Percentiles rank a stretch among this genome's conserved stretches.
These are phyloP conservation scores for Amanita pseudoporphyria DNA, from an alignment of 768 basidiomycete species.

Conservation along the genomic window DNA sequence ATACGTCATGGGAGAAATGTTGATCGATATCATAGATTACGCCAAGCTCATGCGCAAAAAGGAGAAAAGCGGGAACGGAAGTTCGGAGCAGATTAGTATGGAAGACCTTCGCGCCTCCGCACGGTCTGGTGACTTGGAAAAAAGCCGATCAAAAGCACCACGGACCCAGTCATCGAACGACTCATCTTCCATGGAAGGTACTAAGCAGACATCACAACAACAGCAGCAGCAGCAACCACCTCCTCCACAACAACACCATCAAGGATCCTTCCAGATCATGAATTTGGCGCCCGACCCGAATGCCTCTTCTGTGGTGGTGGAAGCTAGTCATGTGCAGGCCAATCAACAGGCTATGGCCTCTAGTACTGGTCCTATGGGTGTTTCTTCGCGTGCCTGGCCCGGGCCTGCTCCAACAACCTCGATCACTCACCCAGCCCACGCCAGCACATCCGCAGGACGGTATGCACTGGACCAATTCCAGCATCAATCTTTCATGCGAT, in stretches of 20 bases:
- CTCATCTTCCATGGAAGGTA: slow-evolving; percentile 21
- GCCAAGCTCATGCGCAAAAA: slow-evolving; percentile 77
- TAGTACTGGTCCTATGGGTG: background rate
- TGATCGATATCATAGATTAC: slow-evolving; percentile 42
- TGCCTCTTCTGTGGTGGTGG: slow-evolving; percentile 8
- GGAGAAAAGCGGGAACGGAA: slow-evolving; percentile 56
- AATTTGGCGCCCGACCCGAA: slow-evolving; percentile 22
- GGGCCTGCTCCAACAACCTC: slow-evolving; percentile 2
- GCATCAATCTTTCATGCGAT: slow-evolving; percentile 39
- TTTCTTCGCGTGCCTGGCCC: slow-evolving; percentile 12
- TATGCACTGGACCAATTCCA: slow-evolving; percentile 23
- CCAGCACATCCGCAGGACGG: slow-evolving; percentile 14
- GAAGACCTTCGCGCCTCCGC: slow-evolving; percentile 69
- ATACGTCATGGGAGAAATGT: background rate
- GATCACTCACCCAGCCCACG: background rate
- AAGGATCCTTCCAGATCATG: slow-evolving; percentile 48
- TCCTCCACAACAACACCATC: slow-evolving; percentile 27
- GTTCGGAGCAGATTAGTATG: slow-evolving; percentile 54
- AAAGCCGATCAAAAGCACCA: slow-evolving; percentile 18
- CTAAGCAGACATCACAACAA: slow-evolving; percentile 17
- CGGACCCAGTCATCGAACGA: slow-evolving; percentile 20
- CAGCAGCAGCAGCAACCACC: background rate
- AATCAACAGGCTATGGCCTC: slow-evolving; percentile 7
- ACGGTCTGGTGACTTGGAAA: slow-evolving; percentile 43
- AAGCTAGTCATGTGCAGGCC: slow-evolving; percentile 12